These are phyloP conservation scores for Penicillium simplicissimum DNA, from an alignment of 495 filamentous ascomycete genomes.

Conservation along the genomic window DNA sequence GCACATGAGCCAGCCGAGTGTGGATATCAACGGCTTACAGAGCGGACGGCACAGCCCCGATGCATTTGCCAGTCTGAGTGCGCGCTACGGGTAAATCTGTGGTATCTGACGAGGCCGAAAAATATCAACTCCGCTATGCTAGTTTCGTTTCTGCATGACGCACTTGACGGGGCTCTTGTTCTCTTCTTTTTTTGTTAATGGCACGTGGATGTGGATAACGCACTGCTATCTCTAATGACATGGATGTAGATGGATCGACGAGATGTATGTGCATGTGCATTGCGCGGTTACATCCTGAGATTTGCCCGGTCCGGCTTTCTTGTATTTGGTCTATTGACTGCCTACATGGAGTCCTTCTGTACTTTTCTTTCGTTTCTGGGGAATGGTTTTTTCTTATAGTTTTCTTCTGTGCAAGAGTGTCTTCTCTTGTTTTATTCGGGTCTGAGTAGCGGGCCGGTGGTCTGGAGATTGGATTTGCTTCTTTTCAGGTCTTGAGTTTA, in stretches of 20 bases:
- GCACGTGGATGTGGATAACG: conserved; percentile 2
- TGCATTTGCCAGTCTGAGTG: conserved; percentile 93
- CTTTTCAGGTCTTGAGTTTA: not conserved
- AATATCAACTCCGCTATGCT: not conserved
- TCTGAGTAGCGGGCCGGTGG: conserved; percentile 11
- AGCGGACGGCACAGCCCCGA: conserved; percentile 90
- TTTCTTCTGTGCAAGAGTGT: conserved; percentile 7
- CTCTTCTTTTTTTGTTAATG: not conserved
- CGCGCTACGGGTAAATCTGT: conserved; percentile 45
- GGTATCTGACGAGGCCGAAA: not conserved
- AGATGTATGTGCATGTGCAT: conserved; percentile 27
- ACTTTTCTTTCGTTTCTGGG: conserved; percentile 2
- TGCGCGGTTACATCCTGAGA: conserved; percentile 10
- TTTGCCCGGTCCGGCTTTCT: conserved; percentile 1
- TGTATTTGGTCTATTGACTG: conserved; percentile 7
- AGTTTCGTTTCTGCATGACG: not conserved
- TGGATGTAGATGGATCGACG: conserved; percentile 26
- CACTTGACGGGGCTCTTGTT: not conserved
- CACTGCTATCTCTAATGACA: conserved; percentile 7
- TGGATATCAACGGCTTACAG: conserved; percentile 73
- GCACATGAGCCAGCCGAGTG: conserved; percentile 87
- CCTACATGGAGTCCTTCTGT: no score
- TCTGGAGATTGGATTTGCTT: conserved; percentile 12
- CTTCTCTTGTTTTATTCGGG: conserved; percentile 1
- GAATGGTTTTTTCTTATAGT: not conserved